Percentiles rank a stretch among this genome's conserved stretches.
Evolutionary conservation across 352 stramenopile species (phyloP).

Genomic region (Thraustochytrium striatum): DNA sequence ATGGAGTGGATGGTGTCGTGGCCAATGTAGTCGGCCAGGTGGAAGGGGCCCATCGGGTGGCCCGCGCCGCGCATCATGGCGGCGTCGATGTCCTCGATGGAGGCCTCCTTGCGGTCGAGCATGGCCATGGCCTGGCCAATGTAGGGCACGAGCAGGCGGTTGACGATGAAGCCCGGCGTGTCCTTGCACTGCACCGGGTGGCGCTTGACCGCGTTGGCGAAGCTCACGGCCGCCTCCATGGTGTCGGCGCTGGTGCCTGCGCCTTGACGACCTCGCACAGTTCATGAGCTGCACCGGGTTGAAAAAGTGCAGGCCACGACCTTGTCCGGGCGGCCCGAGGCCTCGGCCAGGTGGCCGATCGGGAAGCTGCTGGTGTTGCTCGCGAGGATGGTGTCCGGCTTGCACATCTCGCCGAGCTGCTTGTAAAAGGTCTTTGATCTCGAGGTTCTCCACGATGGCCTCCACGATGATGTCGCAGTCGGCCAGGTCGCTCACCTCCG

Average conservation of each 20-base stretch:
- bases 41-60: slow-evolving; percentile 93
- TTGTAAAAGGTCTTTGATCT: slow-evolving; percentile 85
- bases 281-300: slow-evolving; percentile 90
- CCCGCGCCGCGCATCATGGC: slow-evolving; percentile 93
- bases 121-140: slow-evolving; percentile 83
- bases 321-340: slow-evolving; percentile 78
- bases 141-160: slow-evolving; percentile 77
- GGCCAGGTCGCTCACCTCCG: slow-evolving; percentile 71
- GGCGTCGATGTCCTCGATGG: slow-evolving; percentile 92
- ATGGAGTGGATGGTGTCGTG: slow-evolving; percentile 93
- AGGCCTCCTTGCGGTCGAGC: slow-evolving; percentile 86
- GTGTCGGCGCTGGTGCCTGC: slow-evolving; percentile 80
- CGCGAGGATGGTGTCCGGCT: slow-evolving; percentile 86
- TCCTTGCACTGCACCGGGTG: slow-evolving; percentile 86
- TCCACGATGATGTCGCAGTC: slow-evolving; percentile 94
- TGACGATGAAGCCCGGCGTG: slow-evolving; percentile 97
- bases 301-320: slow-evolving; percentile 98
- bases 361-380: slow-evolving; percentile 90
- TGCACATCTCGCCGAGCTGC: slow-evolving; percentile 79
- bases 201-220: slow-evolving; percentile 83
- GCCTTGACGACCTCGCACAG: slow-evolving; percentile 93
- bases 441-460: slow-evolving; percentile 94
- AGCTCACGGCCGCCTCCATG: slow-evolving; percentile 83
- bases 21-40: slow-evolving; percentile 89
- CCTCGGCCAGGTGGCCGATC: slow-evolving; percentile 88